phyloP scores from a whole-genome alignment of 768 basidiomycete species.

The Serendipita indica region DNA sequence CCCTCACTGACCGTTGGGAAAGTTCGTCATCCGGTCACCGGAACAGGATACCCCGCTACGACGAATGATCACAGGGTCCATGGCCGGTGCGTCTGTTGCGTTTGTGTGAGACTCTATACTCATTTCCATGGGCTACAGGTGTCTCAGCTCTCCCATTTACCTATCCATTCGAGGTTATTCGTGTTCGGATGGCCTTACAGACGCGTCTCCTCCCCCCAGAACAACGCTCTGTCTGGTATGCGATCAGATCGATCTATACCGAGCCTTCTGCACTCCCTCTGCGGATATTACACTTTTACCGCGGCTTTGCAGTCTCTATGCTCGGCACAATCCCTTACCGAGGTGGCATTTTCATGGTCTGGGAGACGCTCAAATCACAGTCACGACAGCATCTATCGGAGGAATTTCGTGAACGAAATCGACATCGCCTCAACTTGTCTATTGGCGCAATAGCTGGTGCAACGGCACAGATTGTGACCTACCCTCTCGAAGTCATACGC shows the following conservation, averaged over 20 bases:
- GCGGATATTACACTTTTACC: constrained; percentile 82
- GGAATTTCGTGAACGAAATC: constrained; percentile 13
- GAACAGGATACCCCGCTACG: constrained; percentile 61
- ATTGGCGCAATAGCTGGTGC: constrained; percentile 81
- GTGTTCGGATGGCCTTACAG: constrained; percentile 89
- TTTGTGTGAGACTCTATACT: constrained; percentile 6
- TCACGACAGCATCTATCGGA: constrained; percentile 38
- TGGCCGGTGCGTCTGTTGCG: constrained; percentile 47
- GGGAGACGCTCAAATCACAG: constrained; percentile 44
- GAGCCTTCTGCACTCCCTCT: constrained; percentile 44
- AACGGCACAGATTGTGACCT: constrained; percentile 75
- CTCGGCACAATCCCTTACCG: constrained; percentile 91
- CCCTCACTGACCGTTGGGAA: not conserved
- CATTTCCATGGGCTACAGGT: not conserved
- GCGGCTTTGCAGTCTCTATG: constrained; percentile 89
- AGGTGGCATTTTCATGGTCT: constrained; percentile 85
- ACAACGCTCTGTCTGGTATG: constrained; percentile 34
- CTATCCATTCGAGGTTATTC: constrained; percentile 88
- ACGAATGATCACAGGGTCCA: constrained; percentile 74
- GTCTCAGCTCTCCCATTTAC: constrained; percentile 41
- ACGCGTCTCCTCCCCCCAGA: constrained; percentile 43
- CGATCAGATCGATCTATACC: constrained; percentile 41
- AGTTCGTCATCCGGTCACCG: constrained; percentile 78
- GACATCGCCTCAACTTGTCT: constrained; percentile 40
- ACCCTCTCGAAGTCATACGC: constrained; percentile 88